Conservation (phyloP, 2,329 filamentous ascomycete species). For the Bipolaris gigantea region DNA sequence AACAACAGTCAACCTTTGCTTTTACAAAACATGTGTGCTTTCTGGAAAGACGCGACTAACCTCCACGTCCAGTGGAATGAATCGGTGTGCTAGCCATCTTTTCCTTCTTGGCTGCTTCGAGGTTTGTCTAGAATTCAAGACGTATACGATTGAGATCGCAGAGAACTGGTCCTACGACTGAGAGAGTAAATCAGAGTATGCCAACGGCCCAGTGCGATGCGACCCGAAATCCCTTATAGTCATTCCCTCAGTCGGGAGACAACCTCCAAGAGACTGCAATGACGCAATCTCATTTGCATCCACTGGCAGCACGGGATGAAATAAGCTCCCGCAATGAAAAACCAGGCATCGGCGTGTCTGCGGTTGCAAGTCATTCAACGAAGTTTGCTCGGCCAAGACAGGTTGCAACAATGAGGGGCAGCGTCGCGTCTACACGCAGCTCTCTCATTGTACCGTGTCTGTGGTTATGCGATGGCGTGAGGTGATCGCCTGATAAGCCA, state of each 20-base stretch:
- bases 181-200: conserved; percentile 8
- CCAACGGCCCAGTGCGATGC: conserved; percentile 9
- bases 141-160: conserved; percentile 4
- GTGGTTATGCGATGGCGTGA: conserved; percentile 36
- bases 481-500: conserved; percentile 40
- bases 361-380: conserved; percentile 21
- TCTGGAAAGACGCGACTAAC: conserved; percentile 40
- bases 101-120: neutral
- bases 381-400: conserved; percentile 23
- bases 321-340: conserved; percentile 15
- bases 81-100: conserved; percentile 44
- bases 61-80: conserved; percentile 61
- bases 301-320: conserved; percentile 36
- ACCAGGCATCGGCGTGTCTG: conserved; percentile 17
- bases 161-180: conserved; percentile 13
- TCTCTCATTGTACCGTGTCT: conserved; percentile 15
- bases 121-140: conserved; percentile 12
- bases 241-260: conserved; percentile 28
- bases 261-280: conserved; percentile 19
- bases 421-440: conserved; percentile 6
- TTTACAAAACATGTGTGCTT: neutral
- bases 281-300: conserved; percentile 32
- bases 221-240: conserved; percentile 35
- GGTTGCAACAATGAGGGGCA: conserved; percentile 17
- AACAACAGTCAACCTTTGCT: conserved; percentile 10